Percentiles rank a stretch among this genome's conserved stretches.
Conservation (phyloP, 1,284 basidiomycete species). For the Moniliella sp. region DNA sequence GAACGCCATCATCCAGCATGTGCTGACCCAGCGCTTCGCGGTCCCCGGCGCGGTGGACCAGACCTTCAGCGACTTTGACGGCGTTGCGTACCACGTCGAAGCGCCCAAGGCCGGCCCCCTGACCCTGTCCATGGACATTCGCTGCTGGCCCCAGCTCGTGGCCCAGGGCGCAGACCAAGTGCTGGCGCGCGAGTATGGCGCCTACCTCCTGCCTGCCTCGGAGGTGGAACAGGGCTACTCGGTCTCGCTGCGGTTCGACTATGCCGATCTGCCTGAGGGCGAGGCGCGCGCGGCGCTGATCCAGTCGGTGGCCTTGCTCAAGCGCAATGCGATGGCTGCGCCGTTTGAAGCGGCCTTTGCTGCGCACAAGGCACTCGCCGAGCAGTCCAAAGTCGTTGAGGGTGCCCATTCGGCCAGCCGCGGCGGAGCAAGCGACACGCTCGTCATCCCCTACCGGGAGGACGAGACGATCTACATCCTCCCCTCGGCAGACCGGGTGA, state of each 20-base stretch:
- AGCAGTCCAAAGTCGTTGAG: too few species aligned
- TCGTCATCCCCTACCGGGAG: conserved; percentile 70
- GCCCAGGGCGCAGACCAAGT: conserved; percentile 65
- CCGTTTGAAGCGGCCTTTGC: conserved; percentile 78
- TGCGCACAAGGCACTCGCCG: conserved; percentile 54
- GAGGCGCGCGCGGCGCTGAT: conserved; percentile 44
- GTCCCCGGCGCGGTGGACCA: conserved; percentile 78
- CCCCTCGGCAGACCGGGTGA: conserved; percentile 79
- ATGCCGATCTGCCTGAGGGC: conserved; percentile 57
- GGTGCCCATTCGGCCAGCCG: conserved; percentile 38
- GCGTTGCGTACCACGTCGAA: conserved; percentile 75
- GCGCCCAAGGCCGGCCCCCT: conserved; percentile 51
- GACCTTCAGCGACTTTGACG: conserved; percentile 90
- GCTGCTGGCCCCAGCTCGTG: conserved; percentile 79
- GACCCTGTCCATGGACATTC: conserved; percentile 77
- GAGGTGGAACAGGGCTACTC: conserved; percentile 62
- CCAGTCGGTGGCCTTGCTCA: conserved; percentile 61
- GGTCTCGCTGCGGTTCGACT: conserved; percentile 64
- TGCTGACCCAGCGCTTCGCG: conserved; percentile 63
- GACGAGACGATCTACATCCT: conserved; percentile 92
- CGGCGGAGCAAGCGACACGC: conserved; percentile 42
- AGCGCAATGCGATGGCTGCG: conserved; percentile 79
- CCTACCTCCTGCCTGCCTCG: conserved; percentile 41
- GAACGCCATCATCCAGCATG: conserved; percentile 65
- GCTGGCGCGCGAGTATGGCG: conserved; percentile 62